Base-by-base conservation (phyloP, 2,329 filamentous ascomycete genomes). In the Colletotrichum endophyticum region DNA sequence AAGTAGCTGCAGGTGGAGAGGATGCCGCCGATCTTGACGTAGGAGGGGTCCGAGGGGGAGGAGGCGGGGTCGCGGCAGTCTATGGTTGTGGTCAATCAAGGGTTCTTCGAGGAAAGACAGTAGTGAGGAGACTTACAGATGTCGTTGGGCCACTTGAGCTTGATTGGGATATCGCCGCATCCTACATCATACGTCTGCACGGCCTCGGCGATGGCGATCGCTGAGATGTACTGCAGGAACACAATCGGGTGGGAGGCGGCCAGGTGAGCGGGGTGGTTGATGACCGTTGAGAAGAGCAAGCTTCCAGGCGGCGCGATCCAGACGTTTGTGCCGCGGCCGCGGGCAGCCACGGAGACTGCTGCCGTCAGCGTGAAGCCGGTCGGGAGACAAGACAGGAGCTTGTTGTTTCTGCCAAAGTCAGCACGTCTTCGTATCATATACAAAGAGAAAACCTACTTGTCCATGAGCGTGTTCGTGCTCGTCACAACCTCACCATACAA, bases 101-200 rank as follows among this genome's bases (percentile, higher is more conserved):
- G 8, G 16, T 4, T 8, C n/a, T 39, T 32, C 22, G 49, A 28
- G n/a, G 25, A 13, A 7, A 5, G 13, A 3, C 12, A 30, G n/a
- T 27, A 8, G 15, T 15, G 5, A 12, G 30, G 2, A 22, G 6
- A 85, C 89, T 84, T 85, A 93, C 92, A 96, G 71, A 99, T 95
- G 82, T 99, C 97, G 81, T 99, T 99, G 13, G 97, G 97, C 97
- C 97, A 99, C 84, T 99, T 99, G 36, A 99, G 86, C 83, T 95
- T 96, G 56, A 99, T 90, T 1, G 95, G 95, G 6, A 99, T 84
- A 0, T 92, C 88, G 8, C 91, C 89, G 84, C 98, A 99, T 9
- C 93, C 95, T 4, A 85, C 85, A 66, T 94, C 95, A 82, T 99
- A 99, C 30, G 89, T 90, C 78, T 95, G 93, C 78, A 99, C 93